Base-by-base conservation (phyloP, 2,329 filamentous ascomycete species). In the Curvularia hawaiiensis region DNA sequence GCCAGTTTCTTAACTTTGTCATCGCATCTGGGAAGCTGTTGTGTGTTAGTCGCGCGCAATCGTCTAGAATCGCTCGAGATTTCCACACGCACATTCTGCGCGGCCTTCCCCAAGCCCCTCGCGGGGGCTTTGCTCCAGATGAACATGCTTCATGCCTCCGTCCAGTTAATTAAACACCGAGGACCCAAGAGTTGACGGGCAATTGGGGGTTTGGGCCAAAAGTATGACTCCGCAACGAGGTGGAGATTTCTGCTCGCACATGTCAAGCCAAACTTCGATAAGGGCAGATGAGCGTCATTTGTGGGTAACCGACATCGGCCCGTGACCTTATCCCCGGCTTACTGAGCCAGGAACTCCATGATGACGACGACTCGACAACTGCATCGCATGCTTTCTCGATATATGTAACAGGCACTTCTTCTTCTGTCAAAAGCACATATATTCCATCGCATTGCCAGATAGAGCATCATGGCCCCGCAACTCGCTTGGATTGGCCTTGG, bases 401-500 rank as follows among this genome's bases (percentile, higher is more conserved):
- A 35, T 54, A 50, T 39, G 52, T 52, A 46, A 33, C 43, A 38
- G 28, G 24, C 50, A 51, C 43, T 22, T n/a, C 14, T 35, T 50
- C 20, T 39, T 22, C 7, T 22, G 3, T 7, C 12, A 33, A 31
- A n/a, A 49, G 18, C 18, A 58, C 39, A 44, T 40, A 43, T 8
- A 16, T 53, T 35, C 22, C 12, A 38, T 43, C 35, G 16, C 18
- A 58, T 50, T 31, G 3, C 26, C n/a, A 49, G 31, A 43, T 38
- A 47, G 38, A 33, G 39, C 46, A 68, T 45, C 24, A 79, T 79
- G 78, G 72, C 77, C 49, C 76, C 76, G 46, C 86, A 84, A 76
- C 70, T 95, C 50, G 83, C 91, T 67, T 96, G 88, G 86, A 86
- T 96, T 53, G 92, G 92, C 56, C 83, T 96, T 50, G 92, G 92